Evolutionary conservation across 1,284 basidiomycete species (phyloP).

Genomic region (Naganishia albida): DNA sequence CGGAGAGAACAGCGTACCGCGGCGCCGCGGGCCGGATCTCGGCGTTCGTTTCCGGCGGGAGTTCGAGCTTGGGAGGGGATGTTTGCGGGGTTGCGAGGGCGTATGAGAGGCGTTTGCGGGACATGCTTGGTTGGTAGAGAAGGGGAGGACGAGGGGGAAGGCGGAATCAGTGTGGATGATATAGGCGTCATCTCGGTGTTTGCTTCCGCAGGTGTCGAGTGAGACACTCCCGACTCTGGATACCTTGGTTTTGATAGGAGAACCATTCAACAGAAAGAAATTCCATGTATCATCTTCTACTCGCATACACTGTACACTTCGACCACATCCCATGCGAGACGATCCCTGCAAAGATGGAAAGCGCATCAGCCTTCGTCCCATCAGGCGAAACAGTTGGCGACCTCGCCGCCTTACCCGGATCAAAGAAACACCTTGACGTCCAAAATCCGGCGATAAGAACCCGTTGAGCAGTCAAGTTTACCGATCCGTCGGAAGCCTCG

Average conservation of each 20-base stretch:
- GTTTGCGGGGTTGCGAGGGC: constrained; percentile 2
- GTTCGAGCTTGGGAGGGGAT: neutral
- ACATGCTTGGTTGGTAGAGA: neutral
- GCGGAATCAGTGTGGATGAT: neutral
- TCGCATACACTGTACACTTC: too few relatives aligned
- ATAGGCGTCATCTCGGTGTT: neutral
- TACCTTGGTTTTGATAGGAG: too few relatives aligned
- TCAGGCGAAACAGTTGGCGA: too few relatives aligned
- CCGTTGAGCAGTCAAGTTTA: constrained; percentile 57
- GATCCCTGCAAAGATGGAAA: constrained; percentile 29
- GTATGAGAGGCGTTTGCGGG: constrained; percentile 16
- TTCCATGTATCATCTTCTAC: too few relatives aligned
- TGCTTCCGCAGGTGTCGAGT: neutral
- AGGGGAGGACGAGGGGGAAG: neutral
- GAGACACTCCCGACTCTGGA: too few relatives aligned
- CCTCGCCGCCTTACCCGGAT: constrained; percentile 36
- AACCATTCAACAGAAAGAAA: too few relatives aligned
- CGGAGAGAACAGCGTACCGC: neutral
- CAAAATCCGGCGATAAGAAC: constrained; percentile 59
- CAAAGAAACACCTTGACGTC: constrained; percentile 41
- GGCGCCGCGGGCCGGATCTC: neutral
- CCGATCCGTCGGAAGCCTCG: constrained; percentile 24
- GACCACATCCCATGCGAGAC: constrained; percentile 56
- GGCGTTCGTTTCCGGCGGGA: neutral
- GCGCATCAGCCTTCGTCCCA: too few relatives aligned